Base-by-base conservation (phyloP, 2,329 filamentous ascomycete genomes). In the Clarireedia sp. region DNA sequence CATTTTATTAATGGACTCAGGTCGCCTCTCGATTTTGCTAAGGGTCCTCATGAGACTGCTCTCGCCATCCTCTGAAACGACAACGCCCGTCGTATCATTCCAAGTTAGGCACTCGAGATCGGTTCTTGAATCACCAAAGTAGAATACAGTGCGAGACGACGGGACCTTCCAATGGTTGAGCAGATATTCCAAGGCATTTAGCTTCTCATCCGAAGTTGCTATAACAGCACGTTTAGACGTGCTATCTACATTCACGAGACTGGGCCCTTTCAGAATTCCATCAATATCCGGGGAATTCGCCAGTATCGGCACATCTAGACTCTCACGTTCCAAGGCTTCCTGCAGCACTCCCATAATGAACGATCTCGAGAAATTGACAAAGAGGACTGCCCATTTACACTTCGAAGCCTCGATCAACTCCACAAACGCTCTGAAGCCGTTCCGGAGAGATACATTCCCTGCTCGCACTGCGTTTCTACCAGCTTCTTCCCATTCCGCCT, bases 111-210 rank as follows among this genome's bases (percentile, higher is more conserved):
- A 68, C 53, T 66, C 66, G 4, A 69, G 50, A 49, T 69, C 67
- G 26, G 64, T 67, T 8, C 55, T 55, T 3, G 64, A 66, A 56
- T 69, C 67, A 2, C 67, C 67, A 43, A 68, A 57, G 56, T 69
- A 69, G 3, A 68, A 49, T 3, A 61, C 29, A 17, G 49, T 51
- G 2, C 37, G 48, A 23, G 44, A 7, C 12, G 21, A 23, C 21
- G 41, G 47, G 12, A 14, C 12, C 1, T 24, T 36, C 61, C 59
- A 62, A 4, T 14, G 12, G 7, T 55, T 16, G 17, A 64, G 10
- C 23, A 65, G 24, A 10, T 51, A 38, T 9, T 54, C 59, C 64
- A 66, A 63, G 2, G 60, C 57, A 23, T 21, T 29, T 19, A 62
- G 23, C 57, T 68, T 68, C 14, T 57, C 62, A 50, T 61, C 61